Evolutionary conservation across 345 rosid species (phyloP), one percentile per base, ranked within the genome.

Genomic region (Ricinus communis): DNA sequence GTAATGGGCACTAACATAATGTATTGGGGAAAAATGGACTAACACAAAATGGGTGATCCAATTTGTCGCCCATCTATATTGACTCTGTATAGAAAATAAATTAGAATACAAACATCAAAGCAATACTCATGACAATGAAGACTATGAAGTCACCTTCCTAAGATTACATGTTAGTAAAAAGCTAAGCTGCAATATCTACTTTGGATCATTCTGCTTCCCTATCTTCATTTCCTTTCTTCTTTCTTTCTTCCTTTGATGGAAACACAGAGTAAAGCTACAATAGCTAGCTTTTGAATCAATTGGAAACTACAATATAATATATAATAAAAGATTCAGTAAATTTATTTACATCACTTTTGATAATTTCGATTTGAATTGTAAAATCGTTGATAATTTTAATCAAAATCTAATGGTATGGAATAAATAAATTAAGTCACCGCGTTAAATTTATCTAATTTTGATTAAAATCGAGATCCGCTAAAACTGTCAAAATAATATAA

Each of bases 151-250:
- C 81, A 72, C 41, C 82, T 68, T 64, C 62, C 19, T 16, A 64
- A 45, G 83, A 82, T 82, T 62, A 50, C 80, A 81, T 85, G 88
- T 81, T 79, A 16, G 67, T 77, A 38, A 79, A 85, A 81, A 82
- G 86, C 82, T 43, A 54, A 64, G 71, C 85, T 79, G 64, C 73
- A 65, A 79, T 54, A 85, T 85, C 86, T 77, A 52, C 68, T 40
- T 56, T 27, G 75, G 68, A 81, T 81, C 70, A 79, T 85, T 76
- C 60, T 77, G 85, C 75, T 72, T 80, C 84, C 89, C 78, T 77
- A 71, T 40, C 68, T 31, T 46, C 33, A 5, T 58, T 24, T 12
- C 8, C 12, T 12, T 43, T 43, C 8, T 43, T 38, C 9, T n/a
- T 9, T 38, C 43, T 9, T 38, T 38, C 9, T 38, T 38, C 9